Conservation (phyloP, 208 protist genomes). For the Endotrypanum monterogeii region DNA sequence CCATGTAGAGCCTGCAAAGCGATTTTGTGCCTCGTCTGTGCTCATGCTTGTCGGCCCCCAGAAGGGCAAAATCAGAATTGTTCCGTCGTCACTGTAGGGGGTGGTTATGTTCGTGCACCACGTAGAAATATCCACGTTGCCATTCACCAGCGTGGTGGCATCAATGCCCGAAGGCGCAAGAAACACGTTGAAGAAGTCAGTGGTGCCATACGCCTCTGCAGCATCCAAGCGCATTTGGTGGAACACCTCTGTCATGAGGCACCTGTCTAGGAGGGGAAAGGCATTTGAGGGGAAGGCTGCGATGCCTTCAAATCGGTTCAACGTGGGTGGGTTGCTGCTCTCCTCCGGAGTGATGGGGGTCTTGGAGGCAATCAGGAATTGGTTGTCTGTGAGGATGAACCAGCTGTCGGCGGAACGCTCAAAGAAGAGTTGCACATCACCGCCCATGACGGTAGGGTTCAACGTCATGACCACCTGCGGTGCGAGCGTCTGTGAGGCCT, state of each 20-base stretch:
- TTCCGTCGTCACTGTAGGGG: conserved; percentile 38
- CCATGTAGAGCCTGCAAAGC: conserved; percentile 39
- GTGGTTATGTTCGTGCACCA: conserved; percentile 48
- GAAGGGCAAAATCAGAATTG: conserved; percentile 51
- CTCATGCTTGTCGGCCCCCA: conserved; percentile 26
- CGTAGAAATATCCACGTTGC: conserved; percentile 45
- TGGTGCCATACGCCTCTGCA: conserved; percentile 38
- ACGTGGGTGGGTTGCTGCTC: background rate
- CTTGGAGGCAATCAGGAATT: conserved; percentile 22
- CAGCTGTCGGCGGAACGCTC: conserved; percentile 21
- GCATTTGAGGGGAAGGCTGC: conserved; percentile 40
- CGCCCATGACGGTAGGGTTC: background rate
- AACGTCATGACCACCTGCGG: conserved; percentile 4
- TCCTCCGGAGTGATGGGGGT: conserved; percentile 2
- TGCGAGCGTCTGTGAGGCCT: background rate
- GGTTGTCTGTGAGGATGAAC: conserved; percentile 21
- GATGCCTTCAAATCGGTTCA: conserved; percentile 11
- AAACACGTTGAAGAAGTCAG: conserved; percentile 54
- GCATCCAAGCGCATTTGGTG: conserved; percentile 46
- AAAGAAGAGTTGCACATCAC: conserved; percentile 1
- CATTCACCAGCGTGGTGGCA: conserved; percentile 16
- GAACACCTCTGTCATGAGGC: conserved; percentile 58
- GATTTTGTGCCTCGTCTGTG: conserved; percentile 14
- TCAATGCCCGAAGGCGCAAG: conserved; percentile 26
- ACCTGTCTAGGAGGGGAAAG: conserved; percentile 40